Evolutionary conservation across 768 basidiomycete species (phyloP), one percentile per base, ranked within the genome.

Genomic region (Naganishia vaughanmartiniae): DNA sequence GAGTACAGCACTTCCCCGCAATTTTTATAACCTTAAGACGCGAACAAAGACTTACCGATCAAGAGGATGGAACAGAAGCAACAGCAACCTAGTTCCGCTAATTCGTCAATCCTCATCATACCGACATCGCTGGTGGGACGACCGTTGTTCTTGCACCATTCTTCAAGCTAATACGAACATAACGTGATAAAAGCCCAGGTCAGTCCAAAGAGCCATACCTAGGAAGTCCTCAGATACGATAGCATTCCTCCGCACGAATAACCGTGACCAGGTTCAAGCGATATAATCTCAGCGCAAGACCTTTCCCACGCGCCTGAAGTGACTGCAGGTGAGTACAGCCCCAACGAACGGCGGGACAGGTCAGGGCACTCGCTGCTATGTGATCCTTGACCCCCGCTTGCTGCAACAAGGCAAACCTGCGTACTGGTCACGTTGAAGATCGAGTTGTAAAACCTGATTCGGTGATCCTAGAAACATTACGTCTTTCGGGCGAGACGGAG

Each of bases 81-180:
- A 46, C 74, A 75, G 69, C 75, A 76, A 19, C 75, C 75, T 9
- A 76, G 71, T 57, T 70, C 71, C 30, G 74, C 74, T 24, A 75
- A 66, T 54, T 74, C 70, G 56, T 76, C 76, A 66, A 76, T 76
- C 34, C 76, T 65, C 45, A 73, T 58, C 70, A 75, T 74, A 45
- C 73, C 68, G 72, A 75, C 74, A 70, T 76, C 76, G 30, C 65
- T 53, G 48, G 53, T 31, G 24, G 76, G 70, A n/a, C 74, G 72
- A 24, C 66, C 73, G 55, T 69, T 39, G 17, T 31, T 2, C 34
- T 71, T 66, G 63, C 60, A 71, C 69, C 55, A 66, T 36, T 70
- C 56, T 56, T 70, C 69, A 26, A 70, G 58, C 69, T 70, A 60
- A 36, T 17, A 30, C 30, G 19, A 54, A n/a, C 42, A 46, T 31